A percentile compares a stretch with the other conserved stretches of the same genome.
Evolutionary conservation across 768 basidiomycete species (phyloP).

Genomic region (Leccinum ochraceum): DNA sequence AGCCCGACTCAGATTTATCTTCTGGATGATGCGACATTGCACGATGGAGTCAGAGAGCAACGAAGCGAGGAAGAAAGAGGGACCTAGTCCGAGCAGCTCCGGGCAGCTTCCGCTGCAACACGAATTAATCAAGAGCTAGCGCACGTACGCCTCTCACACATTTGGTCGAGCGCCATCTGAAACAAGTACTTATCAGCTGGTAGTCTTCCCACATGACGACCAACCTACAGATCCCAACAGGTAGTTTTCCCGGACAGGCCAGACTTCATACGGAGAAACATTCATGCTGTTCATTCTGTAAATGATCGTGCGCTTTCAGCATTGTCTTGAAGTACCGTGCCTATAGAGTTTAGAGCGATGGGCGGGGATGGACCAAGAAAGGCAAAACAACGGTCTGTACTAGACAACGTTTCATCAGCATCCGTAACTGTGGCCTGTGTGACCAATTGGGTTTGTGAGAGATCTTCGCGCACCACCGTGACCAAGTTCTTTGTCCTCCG

Average conservation of each 20-base stretch:
- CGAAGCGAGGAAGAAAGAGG: not conserved
- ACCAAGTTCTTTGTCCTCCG: not conserved
- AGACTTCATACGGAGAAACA: slow-evolving; percentile 62
- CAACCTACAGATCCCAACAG: slow-evolving; percentile 49
- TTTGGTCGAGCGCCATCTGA: too few relatives aligned
- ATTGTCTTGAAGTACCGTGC: slow-evolving; percentile 87
- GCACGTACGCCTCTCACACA: too few relatives aligned
- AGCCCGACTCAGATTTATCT: not conserved
- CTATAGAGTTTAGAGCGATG: slow-evolving; percentile 36
- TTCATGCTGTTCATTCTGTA: slow-evolving; percentile 69
- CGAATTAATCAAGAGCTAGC: not conserved
- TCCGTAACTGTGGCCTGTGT: not conserved
- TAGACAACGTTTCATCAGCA: slow-evolving; percentile 14
- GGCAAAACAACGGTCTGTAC: too few relatives aligned
- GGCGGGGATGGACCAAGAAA: too few relatives aligned
- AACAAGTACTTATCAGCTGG: too few relatives aligned
- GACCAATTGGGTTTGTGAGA: slow-evolving; percentile 10
- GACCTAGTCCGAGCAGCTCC: too few relatives aligned
- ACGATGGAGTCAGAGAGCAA: not conserved
- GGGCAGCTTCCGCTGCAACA: too few relatives aligned
- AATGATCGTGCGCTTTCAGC: slow-evolving; percentile 70
- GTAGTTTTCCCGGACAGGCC: slow-evolving; percentile 57
- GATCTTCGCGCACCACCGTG: slow-evolving; percentile 7
- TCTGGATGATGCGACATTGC: slow-evolving; percentile 9
- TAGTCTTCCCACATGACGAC: too few relatives aligned